Evolutionary conservation across 2,329 filamentous ascomycete genomes (phyloP), one percentile per base, ranked within the genome.

Genomic region (Alternaria longipes): DNA sequence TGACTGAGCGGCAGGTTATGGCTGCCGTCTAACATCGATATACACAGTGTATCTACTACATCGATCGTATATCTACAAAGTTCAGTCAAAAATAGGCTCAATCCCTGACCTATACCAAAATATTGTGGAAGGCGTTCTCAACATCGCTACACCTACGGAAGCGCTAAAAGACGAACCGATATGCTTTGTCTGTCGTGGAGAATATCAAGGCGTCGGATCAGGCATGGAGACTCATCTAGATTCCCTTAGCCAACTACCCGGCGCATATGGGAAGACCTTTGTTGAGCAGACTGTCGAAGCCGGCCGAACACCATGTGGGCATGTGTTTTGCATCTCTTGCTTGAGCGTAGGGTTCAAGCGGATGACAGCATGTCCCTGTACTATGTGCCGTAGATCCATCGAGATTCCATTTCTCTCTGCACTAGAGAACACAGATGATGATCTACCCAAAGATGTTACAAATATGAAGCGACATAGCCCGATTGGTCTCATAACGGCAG

Each of bases 301-400:
- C 5, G 44, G 47, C 5, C 54, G 22, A 12, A 64, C 47, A 24
- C 36, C 42, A 4, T 62, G 56, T 42, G 49, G 56, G 8, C 56
- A 62, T 26, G 36, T 14, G 3, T 59, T 56, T 38, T 59, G 56
- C 18, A 46, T 51, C 8, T 34, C 22, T 8, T 59, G 47, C 47
- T 41, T 64, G n/a, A 51, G 52, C 26, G 16, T n/a, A n/a, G 59
- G 47, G 53, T 53, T 50, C 20, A 38, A 36, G n/a, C 30, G n/a
- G 14, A 36, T 34, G n/a, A n/a, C 7, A 9, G 9, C 2, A 4
- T 26, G 54, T 20, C 47, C 26, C 12, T 59, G 62, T 24, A 54
- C 59, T 14, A 44, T 56, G 34, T 64, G 61, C 18, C 58, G 61
- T 12, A 5, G 14, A 4, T 28, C 20, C 16, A 52, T 59, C 12